Evolutionary conservation across 2,329 filamentous ascomycete genomes (phyloP).

Genomic region (Neopestalotiopsis sp.): DNA sequence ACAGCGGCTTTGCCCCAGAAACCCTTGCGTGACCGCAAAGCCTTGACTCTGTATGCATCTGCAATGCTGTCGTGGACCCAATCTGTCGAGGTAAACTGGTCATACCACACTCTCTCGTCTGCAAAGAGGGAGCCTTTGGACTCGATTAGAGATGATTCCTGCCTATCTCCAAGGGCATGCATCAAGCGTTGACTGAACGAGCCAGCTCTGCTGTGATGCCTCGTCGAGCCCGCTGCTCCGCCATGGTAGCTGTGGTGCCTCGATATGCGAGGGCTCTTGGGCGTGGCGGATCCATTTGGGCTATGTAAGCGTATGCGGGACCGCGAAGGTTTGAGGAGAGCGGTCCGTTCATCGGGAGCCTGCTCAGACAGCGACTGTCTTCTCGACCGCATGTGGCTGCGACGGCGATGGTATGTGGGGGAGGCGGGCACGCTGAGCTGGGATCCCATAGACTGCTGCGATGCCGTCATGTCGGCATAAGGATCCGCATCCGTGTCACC

Average conservation of each 20-base stretch:
- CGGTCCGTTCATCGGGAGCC: conserved; percentile 48
- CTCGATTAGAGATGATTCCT: conserved; percentile 62
- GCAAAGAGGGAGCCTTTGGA: conserved; percentile 70
- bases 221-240: conserved; percentile 35
- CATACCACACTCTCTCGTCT: conserved; percentile 96
- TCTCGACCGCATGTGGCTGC: conserved; percentile 28
- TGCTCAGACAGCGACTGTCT: conserved; percentile 30
- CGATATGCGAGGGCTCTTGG: conserved; percentile 31
- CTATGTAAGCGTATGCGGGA: conserved; percentile 48
- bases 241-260: conserved; percentile 52
- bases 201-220: conserved; percentile 60
- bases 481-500: conserved; percentile 24
- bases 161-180: conserved; percentile 63
- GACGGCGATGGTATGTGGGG: conserved; percentile 22
- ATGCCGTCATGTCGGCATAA: conserved; percentile 23
- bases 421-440: conserved; percentile 10
- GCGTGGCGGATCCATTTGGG: conserved; percentile 26
- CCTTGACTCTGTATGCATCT: conserved; percentile 88
- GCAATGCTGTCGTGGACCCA: conserved; percentile 98
- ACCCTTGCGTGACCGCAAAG: conserved; percentile 80
- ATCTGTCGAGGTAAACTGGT: conserved; percentile 96
- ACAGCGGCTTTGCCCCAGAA: conserved; percentile 79
- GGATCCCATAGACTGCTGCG: conserved; percentile 21
- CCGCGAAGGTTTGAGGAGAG: conserved; percentile 45
- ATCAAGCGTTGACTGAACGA: conserved; percentile 67